Percentiles rank a stretch among this genome's conserved stretches.
Conservation (phyloP, 1,139 yeast genomes). For the Schizosaccharomyces versatilis region DNA sequence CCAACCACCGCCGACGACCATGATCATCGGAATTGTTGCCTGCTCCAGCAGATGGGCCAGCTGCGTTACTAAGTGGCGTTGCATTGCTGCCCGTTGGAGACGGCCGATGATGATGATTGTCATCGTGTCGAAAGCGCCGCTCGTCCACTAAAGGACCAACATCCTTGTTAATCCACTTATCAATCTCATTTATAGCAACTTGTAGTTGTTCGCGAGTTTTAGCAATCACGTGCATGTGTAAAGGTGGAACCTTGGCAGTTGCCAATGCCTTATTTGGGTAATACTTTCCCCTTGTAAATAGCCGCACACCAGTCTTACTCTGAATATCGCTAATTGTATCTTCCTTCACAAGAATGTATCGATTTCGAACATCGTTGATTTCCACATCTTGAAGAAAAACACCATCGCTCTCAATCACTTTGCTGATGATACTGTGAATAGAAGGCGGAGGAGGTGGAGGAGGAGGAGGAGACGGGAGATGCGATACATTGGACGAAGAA, state of each 20-base stretch:
- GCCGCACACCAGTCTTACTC: slow-evolving; percentile 10
- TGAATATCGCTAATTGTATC: slow-evolving; percentile 17
- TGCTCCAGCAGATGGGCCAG: neutral
- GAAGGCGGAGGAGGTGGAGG: slow-evolving; percentile 5
- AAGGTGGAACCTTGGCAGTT: slow-evolving; percentile 19
- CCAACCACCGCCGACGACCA: slow-evolving; percentile 14
- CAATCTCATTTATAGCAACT: slow-evolving; percentile 18
- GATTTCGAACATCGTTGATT: slow-evolving; percentile 22
- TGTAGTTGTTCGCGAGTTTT: slow-evolving; percentile 17
- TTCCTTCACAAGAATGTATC: slow-evolving; percentile 21
- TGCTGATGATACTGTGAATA: neutral
- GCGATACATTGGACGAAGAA: neutral
- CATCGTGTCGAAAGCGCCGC: slow-evolving; percentile 16
- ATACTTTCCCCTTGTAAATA: slow-evolving; percentile 17
- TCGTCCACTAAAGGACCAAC: slow-evolving; percentile 19
- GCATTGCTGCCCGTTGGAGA: neutral
- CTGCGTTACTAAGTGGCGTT: slow-evolving; percentile 9
- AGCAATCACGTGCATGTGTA: slow-evolving; percentile 19
- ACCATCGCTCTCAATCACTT: slow-evolving; percentile 7
- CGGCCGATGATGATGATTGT: slow-evolving; percentile 6
- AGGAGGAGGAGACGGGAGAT: slow-evolving; percentile 6
- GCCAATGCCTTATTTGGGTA: slow-evolving; percentile 22
- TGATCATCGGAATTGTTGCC: slow-evolving; percentile 2
- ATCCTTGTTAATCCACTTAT: slow-evolving; percentile 19
- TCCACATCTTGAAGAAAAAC: slow-evolving; percentile 17